Percentiles rank a stretch among this genome's conserved stretches.
Conservation (phyloP, 1,284 basidiomycete genomes). For the Schizophyllum commune region DNA sequence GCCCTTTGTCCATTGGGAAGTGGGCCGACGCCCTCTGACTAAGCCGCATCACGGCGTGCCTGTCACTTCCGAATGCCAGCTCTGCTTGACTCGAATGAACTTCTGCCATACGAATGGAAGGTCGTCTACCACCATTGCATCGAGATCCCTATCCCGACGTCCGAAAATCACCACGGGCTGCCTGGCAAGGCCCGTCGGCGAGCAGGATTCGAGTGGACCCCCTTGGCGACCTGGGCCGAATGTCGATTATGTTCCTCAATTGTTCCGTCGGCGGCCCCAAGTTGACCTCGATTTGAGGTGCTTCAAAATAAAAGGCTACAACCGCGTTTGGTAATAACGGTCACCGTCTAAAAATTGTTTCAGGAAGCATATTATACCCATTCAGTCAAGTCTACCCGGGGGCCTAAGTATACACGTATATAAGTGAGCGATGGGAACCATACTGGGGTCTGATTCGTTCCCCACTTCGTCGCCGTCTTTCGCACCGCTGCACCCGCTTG, state of each 20-base stretch:
- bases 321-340: not conserved
- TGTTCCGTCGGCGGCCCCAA: not conserved
- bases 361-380: not conserved
- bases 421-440: not conserved
- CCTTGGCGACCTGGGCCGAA: not conserved
- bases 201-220: not conserved
- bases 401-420: not conserved
- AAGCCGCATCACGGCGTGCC: not conserved
- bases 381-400: not conserved
- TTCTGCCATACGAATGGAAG: not conserved
- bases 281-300: not conserved
- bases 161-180: no score
- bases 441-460: not conserved
- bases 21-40: not conserved
- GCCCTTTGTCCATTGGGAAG: not conserved
- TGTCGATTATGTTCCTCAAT: not conserved
- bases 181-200: no score
- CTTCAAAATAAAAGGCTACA: not conserved
- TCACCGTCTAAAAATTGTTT: not conserved
- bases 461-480: not conserved
- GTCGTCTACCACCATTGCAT: not conserved
- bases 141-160: not conserved
- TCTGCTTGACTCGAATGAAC: not conserved
- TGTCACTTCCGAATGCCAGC: not conserved
- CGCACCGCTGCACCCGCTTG: not conserved